A percentile compares a stretch with the other conserved stretches of the same genome.
These are phyloP conservation scores for Artemisia argyi DNA, from an alignment of 129 eudicot genomes.

Conservation along the genomic window DNA sequence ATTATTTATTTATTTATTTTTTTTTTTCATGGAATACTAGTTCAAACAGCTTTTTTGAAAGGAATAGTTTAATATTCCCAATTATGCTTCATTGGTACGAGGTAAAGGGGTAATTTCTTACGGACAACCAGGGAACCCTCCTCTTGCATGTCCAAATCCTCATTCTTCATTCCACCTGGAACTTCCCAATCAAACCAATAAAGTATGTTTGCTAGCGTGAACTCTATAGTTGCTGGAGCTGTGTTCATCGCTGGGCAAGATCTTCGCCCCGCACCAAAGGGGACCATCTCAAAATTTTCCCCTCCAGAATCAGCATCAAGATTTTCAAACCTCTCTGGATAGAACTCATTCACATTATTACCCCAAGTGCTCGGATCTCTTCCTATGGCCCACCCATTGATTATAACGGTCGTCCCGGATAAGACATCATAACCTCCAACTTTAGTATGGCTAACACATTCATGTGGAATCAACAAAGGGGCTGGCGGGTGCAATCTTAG, in stretches of 20 bases:
- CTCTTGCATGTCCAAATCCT: constrained; percentile 27
- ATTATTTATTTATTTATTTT: too few species aligned
- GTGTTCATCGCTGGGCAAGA: constrained; percentile 15
- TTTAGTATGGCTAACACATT: constrained; percentile 15
- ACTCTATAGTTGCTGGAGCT: constrained; percentile 19
- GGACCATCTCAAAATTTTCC: constrained; percentile 20
- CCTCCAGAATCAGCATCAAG: constrained; percentile 16
- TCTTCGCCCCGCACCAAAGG: constrained; percentile 34
- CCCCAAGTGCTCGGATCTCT: constrained; percentile 37
- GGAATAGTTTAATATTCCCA: constrained; percentile 6
- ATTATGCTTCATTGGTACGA: constrained; percentile 22
- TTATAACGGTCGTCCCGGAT: constrained; percentile 24
- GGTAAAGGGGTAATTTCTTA: constrained; percentile 20
- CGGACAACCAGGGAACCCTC: constrained; percentile 16
- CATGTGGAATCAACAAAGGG: constrained; percentile 31
- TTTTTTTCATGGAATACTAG: too few species aligned
- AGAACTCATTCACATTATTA: constrained; percentile 13
- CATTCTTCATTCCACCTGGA: constrained; percentile 11
- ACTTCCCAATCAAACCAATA: constrained; percentile 34
- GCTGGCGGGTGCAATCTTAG: constrained; percentile 43
- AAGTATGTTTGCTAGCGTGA: constrained; percentile 27
- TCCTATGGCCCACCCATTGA: constrained; percentile 46
- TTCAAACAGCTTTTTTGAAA: neutral
- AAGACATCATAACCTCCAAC: constrained; percentile 24
- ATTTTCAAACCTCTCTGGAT: constrained; percentile 26